A percentile compares a stretch with the other conserved stretches of the same genome.
These are phyloP conservation scores for Auricularia cornea DNA, from an alignment of 768 basidiomycete species.

Conservation along the genomic window DNA sequence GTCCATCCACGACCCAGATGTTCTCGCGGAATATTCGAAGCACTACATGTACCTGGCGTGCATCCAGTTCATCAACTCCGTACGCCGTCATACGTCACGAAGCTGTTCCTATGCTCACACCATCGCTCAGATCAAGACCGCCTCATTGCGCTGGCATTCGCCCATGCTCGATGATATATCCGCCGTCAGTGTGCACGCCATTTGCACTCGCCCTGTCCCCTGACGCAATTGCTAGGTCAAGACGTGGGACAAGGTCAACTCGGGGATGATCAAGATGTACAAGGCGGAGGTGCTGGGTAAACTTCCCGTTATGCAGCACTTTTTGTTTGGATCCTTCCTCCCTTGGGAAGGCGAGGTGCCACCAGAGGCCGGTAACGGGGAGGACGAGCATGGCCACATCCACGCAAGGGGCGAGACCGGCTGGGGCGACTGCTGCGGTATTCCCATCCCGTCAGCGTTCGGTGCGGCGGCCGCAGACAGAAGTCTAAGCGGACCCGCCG, in stretches of 20 bases:
- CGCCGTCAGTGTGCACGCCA: conserved; percentile 36
- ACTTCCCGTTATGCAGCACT: conserved; percentile 93
- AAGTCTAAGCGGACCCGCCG: conserved; percentile 49
- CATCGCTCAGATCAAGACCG: conserved; percentile 73
- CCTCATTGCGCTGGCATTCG: conserved; percentile 93
- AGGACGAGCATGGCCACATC: conserved; percentile 33
- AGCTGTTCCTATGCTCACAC: not conserved
- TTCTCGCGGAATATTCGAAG: conserved; percentile 84
- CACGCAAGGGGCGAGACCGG: conserved; percentile 34
- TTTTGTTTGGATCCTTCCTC: conserved; percentile 80
- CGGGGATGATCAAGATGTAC: conserved; percentile 98
- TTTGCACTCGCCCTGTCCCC: not conserved
- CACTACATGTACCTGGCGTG: conserved; percentile 97
- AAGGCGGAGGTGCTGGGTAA: conserved; percentile 90
- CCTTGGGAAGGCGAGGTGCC: conserved; percentile 53
- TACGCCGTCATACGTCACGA: conserved; percentile 19
- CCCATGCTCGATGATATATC: conserved; percentile 99
- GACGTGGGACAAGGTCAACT: conserved; percentile 94
- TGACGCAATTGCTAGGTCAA: conserved; percentile 42
- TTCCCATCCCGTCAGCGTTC: conserved; percentile 75
- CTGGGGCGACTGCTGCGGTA: conserved; percentile 91
- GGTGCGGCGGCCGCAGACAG: conserved; percentile 57
- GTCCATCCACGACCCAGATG: conserved; percentile 84
- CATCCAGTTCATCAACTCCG: conserved; percentile 92
- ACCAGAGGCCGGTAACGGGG: conserved; percentile 22